Percentiles rank a stretch among this genome's conserved stretches.
These are phyloP conservation scores for Apiospora pterosperma DNA, from an alignment of 2,329 filamentous ascomycete genomes.

Conservation along the genomic window DNA sequence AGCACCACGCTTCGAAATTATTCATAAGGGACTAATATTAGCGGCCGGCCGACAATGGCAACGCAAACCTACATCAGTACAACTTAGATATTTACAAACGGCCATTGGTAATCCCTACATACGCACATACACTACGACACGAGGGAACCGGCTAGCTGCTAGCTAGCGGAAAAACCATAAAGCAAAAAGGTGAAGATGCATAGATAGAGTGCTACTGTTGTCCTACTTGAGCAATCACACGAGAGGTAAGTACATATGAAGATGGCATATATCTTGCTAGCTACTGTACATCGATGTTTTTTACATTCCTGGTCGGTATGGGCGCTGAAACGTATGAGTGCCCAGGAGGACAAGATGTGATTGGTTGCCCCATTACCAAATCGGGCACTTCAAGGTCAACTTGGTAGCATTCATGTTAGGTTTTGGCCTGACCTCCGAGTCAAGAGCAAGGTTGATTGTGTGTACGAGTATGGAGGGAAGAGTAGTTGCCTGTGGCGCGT, in stretches of 20 bases:
- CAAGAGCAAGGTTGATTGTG: background rate
- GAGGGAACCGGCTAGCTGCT: background rate
- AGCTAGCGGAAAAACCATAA: background rate
- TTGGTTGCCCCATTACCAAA: background rate
- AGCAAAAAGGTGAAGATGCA: background rate
- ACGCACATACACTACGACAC: background rate
- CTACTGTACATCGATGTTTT: background rate
- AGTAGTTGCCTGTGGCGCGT: background rate
- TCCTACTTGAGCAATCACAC: background rate
- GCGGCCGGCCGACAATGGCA: background rate
- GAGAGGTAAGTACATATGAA: background rate
- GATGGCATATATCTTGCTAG: background rate
- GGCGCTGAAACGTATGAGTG: background rate
- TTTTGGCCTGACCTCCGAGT: background rate
- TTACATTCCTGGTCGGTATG: background rate
- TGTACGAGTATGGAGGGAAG: background rate
- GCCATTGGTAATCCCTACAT: background rate
- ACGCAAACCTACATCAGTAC: background rate
- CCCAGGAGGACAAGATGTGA: background rate
- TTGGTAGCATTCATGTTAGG: background rate
- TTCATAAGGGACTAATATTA: background rate
- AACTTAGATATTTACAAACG: background rate
- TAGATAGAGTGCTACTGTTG: background rate
- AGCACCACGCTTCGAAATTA: background rate
- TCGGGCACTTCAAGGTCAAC: background rate